These are phyloP conservation scores for Polygonum aviculare DNA, from an alignment of 148 eudicot species.

Conservation along the genomic window DNA sequence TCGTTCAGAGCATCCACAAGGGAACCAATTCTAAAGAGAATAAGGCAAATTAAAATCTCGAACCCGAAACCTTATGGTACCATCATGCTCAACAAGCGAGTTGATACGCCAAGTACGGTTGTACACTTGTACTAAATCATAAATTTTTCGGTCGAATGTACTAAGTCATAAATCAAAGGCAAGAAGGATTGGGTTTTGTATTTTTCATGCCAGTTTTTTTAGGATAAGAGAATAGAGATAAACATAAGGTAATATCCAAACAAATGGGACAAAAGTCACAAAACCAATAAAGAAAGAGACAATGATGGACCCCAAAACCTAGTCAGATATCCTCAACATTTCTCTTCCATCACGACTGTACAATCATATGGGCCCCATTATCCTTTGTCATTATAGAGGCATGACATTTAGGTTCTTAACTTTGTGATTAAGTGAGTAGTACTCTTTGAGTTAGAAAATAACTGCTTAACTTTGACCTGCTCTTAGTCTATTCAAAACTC, in stretches of 20 bases:
- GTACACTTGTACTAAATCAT: too few relatives aligned
- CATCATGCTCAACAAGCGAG: too few relatives aligned
- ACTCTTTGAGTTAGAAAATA: background rate
- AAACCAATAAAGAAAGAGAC: conserved; percentile 1
- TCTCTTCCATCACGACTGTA: background rate
- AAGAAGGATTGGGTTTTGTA: background rate
- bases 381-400: background rate
- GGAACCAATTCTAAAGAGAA: too few relatives aligned
- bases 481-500: background rate
- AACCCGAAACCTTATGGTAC: too few relatives aligned
- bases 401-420: background rate
- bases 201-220: background rate
- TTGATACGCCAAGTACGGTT: too few relatives aligned
- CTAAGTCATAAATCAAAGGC: background rate
- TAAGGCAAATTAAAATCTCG: too few relatives aligned
- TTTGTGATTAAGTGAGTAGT: background rate
- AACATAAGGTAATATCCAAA: background rate
- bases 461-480: background rate
- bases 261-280: background rate
- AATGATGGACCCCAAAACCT: conserved; percentile 8
- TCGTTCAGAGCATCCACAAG: too few relatives aligned
- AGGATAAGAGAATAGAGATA: background rate
- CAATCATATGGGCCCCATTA: background rate
- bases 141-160: too few relatives aligned
- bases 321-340: conserved; percentile 2